Base-by-base conservation (phyloP, 257 asterid species). In the Solanum piurae region DNA sequence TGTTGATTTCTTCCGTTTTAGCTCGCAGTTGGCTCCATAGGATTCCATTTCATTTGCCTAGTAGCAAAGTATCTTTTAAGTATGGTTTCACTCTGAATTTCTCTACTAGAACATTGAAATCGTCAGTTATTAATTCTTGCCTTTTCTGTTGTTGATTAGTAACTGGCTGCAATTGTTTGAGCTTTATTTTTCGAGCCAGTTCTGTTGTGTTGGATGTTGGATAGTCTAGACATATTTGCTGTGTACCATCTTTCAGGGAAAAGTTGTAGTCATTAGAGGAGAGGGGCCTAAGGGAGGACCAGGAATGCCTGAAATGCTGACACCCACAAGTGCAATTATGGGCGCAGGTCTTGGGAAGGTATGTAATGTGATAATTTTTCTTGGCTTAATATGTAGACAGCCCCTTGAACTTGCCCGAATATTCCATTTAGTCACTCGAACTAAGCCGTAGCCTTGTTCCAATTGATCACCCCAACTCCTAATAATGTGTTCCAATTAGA, bases 271-370 rank as follows among this genome's bases (percentile, higher is more conserved):
- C 84, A 97, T 97, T 86, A 90, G 98, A 91, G 99, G 99, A 86
- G 99, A 97, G 90, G 99, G 99, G 9, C 99, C 99, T 66, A 97
- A 97, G 88, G 99, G 99, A 13, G 99, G 99, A 60, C 98, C 99
- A 7, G 99, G 99, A 55, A 97, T 97, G 99, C 99, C 99, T 4
- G 99, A 97, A 92, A 97, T 97, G 99, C 94, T 97, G 75, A 97
- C 99, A 79, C 99, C 99, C 83, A 97, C 99, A 37, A 95, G 99
- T 90, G 99, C 99, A 60, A 97, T 97, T 91, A 93, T 97, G 98
- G 99, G 99, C 2, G 99, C 99, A 16, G 99, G 99, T 89, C 99
- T 97, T 83, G 99, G 99, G 76, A 95, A 97, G 98, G 99, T 95
- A 86, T 25, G 91, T 40, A 62, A 2, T 62, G 71, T 62, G 16